Conservation (phyloP, 371 early-diverging fungal genomes). For the Mortierella sp. region DNA sequence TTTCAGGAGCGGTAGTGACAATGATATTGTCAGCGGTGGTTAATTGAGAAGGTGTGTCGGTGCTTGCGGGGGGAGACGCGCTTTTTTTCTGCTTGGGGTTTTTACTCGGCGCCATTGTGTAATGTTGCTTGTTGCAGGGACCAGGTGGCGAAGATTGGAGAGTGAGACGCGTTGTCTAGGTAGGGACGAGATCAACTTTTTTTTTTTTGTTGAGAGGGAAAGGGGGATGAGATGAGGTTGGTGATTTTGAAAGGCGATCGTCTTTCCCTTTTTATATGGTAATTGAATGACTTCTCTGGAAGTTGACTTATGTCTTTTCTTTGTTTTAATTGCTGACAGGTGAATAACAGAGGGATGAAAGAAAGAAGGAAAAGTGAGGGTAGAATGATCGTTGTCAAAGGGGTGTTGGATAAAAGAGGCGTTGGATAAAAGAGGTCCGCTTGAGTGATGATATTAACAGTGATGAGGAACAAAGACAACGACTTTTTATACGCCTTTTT, state of each 20-base stretch:
- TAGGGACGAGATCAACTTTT: too few relatives aligned
- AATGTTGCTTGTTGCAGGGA: too few relatives aligned
- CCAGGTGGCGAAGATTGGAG: too few relatives aligned
- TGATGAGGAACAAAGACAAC: too few relatives aligned
- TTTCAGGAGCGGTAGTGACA: background rate
- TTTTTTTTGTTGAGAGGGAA: background rate
- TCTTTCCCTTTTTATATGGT: background rate
- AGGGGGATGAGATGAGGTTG: background rate
- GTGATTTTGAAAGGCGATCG: background rate
- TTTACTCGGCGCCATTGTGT: background rate
- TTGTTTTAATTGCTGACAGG: background rate
- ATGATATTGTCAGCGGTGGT: background rate
- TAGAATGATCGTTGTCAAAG: background rate
- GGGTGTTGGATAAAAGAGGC: background rate
- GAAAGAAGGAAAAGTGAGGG: background rate
- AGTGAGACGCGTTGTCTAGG: too few relatives aligned
- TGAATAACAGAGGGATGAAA: background rate
- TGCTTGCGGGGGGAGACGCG: too few relatives aligned
- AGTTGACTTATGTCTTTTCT: background rate
- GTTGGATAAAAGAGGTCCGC: background rate
- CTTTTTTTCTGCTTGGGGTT: background rate
- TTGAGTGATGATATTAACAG: background rate
- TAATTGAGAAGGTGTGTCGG: background rate
- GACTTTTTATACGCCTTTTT: background rate
- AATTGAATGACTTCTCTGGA: too few relatives aligned